These are phyloP conservation scores for Myrica gale DNA, from an alignment of 306 rosid genomes.

Conservation along the genomic window DNA sequence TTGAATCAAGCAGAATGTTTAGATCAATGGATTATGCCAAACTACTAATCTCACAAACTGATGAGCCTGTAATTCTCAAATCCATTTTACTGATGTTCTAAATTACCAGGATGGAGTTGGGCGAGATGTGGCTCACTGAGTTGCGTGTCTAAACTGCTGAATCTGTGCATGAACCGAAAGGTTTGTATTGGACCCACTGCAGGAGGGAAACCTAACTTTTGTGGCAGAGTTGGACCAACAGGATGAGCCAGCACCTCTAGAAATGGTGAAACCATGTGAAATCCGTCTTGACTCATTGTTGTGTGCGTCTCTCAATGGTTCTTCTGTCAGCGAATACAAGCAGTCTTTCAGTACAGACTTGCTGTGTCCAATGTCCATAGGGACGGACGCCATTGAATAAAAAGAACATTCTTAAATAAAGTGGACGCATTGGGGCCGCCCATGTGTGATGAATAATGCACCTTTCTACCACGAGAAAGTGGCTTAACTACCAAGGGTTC, in stretches of 20 bases:
- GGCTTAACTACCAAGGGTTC: slow-evolving; percentile 33
- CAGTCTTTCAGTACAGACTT: neutral
- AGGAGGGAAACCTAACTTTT: neutral
- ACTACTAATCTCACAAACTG: too few relatives aligned
- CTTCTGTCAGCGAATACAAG: neutral
- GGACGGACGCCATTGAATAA: neutral
- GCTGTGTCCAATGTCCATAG: neutral
- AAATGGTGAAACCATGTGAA: too few relatives aligned
- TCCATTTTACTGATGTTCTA: neutral
- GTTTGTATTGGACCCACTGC: neutral
- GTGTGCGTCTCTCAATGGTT: neutral
- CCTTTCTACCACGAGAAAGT: neutral
- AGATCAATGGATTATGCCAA: too few relatives aligned
- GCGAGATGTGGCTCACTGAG: neutral
- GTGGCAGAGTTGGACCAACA: too few relatives aligned
- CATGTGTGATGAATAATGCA: neutral
- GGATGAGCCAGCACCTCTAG: too few relatives aligned
- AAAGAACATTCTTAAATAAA: slow-evolving; percentile 9
- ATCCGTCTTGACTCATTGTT: too few relatives aligned
- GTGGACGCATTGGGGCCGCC: neutral
- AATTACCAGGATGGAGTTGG: too few relatives aligned
- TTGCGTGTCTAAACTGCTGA: too few relatives aligned
- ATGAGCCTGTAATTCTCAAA: too few relatives aligned
- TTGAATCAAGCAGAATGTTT: too few relatives aligned
- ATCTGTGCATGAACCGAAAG: too few relatives aligned